These are phyloP conservation scores for Bipolaris gigantea DNA, from an alignment of 2,329 filamentous ascomycete species.

Conservation along the genomic window DNA sequence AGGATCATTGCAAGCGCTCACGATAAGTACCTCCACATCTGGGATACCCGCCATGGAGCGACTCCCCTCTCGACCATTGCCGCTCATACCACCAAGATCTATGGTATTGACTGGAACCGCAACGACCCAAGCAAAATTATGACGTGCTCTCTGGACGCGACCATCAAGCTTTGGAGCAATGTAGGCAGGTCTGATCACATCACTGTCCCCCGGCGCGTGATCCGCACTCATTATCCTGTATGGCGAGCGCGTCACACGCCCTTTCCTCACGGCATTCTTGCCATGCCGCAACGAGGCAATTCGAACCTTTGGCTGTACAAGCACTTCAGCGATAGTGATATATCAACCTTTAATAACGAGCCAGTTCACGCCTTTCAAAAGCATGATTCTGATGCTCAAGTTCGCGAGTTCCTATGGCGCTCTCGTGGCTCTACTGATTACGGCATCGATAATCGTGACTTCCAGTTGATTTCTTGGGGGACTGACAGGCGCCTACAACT, in stretches of 20 bases:
- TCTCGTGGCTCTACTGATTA: constrained; percentile 68
- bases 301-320: constrained; percentile 85
- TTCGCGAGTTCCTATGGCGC: constrained; percentile 91
- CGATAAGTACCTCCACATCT: constrained; percentile 83
- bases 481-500: constrained; percentile 81
- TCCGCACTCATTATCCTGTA: constrained; percentile 81
- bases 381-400: constrained; percentile 59
- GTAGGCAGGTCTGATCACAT: constrained; percentile 56
- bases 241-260: constrained; percentile 91
- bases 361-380: constrained; percentile 55
- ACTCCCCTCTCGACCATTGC: constrained; percentile 80
- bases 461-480: constrained; percentile 92
- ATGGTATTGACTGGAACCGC: constrained; percentile 93
- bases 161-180: constrained; percentile 93
- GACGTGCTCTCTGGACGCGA: constrained; percentile 88
- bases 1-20: constrained; percentile 88
- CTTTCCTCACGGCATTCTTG: constrained; percentile 81
- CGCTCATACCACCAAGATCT: constrained; percentile 90
- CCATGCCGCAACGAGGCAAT: constrained; percentile 89
- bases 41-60: constrained; percentile 82
- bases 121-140: constrained; percentile 71
- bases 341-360: constrained; percentile 29
- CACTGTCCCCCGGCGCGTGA: constrained; percentile 57
- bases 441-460: constrained; percentile 79
- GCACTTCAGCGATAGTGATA: constrained; percentile 52